phyloP scores from a whole-genome alignment of 2,329 filamentous ascomycete species.

The Penicillium janthinellum region DNA sequence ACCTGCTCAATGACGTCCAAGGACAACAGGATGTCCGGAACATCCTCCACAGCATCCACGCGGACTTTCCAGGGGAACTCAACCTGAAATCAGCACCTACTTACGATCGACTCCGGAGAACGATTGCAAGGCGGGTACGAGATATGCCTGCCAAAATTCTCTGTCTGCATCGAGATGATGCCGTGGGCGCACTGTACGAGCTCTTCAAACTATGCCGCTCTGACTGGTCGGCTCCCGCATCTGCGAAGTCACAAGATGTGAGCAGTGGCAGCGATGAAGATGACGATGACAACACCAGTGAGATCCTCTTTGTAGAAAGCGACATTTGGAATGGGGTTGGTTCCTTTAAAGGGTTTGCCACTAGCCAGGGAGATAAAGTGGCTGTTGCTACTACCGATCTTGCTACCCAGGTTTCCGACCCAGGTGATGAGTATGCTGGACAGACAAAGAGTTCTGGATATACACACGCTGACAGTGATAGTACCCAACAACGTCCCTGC shows the following conservation, averaged over 20 bases:
- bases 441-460: not conserved
- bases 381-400: not conserved
- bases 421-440: not conserved
- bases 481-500: not conserved
- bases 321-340: not conserved
- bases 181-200: not conserved
- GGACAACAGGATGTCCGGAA: not conserved
- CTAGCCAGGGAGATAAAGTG: not conserved
- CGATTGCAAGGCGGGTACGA: not conserved
- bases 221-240: not conserved
- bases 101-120: not conserved
- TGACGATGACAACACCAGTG: not conserved
- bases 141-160: not conserved
- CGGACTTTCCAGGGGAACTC: not conserved
- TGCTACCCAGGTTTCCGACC: not conserved
- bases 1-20: not conserved
- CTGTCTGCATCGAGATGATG: not conserved
- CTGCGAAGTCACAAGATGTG: not conserved
- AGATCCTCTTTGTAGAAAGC: not conserved
- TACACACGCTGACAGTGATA: not conserved
- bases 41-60: not conserved
- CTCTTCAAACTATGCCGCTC: not conserved
- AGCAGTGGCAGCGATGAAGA: not conserved
- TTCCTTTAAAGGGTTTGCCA: not conserved
- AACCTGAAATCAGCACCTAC: not conserved